Evolutionary conservation across 352 stramenopile genomes (phyloP), one percentile per base, ranked within the genome.

Genomic region (Pythium phragmitis): DNA sequence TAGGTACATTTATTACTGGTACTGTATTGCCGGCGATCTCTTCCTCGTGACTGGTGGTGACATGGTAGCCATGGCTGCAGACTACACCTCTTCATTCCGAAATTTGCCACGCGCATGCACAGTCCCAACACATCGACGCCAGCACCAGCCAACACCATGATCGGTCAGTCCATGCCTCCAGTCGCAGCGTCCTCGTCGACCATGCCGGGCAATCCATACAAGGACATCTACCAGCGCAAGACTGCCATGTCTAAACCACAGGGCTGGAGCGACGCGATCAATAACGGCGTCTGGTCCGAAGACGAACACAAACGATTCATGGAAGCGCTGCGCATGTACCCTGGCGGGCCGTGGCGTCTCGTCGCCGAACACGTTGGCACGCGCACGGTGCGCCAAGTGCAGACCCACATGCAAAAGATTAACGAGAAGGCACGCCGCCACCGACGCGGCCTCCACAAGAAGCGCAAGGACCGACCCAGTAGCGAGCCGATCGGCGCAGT

Each of bases 291-390:
- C n/a, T 74, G 68, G 68, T 60, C 63, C 17, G 46, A 70, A 8
- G 68, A 74, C 6, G 68, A 74, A 45, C 68, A 74, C 43, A 48
- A 64, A 11, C 68, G 68, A 26, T 74, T 74, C 46, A 53, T 74
- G 23, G 55, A 70, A 14, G 68, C 63, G 1, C 53, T 74, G 21
- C 56, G 68, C 7, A 63, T 69, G 47, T 74, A 55, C 63, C 68
- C 68, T 5, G 43, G 56, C 3, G 63, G 63, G 14, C 63, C 63
- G 8, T 70, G 63, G 63, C 48, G 51, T 1, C 42, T 61, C 4
- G 52, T 70, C 14, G 57, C 63, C 8, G 49, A 65, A 30, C 51
- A 70, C 56, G 51, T 70, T 26, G 63, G 63, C 45, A 70, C 63
- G 56, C 63, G 63, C 1, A 59, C 55, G 0, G 63, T 70, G 41